Evolutionary conservation across 305 asterid genomes (phyloP).

Genomic region (Coffea humblotiana): DNA sequence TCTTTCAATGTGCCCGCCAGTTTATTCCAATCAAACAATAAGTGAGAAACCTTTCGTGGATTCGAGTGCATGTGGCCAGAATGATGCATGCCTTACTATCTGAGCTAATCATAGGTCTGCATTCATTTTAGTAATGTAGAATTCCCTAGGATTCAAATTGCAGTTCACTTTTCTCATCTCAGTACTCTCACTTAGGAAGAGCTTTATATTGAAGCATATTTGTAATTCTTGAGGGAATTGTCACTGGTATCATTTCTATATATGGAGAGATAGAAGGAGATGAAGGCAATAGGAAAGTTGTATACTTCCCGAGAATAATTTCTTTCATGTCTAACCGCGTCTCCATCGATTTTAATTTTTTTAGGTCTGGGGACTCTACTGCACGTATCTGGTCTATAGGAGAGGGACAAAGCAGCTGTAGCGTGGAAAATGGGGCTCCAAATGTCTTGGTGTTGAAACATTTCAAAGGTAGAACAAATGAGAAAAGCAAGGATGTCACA

Average conservation of each 20-base stretch:
- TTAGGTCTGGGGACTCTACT: constrained; percentile 93
- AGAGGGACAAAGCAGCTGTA: constrained; percentile 65
- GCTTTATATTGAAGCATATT: neutral
- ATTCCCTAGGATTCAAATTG: neutral
- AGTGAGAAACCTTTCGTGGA: neutral
- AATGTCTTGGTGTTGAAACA: constrained; percentile 71
- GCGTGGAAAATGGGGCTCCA: constrained; percentile 54
- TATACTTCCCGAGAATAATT: neutral
- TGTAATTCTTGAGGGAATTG: neutral
- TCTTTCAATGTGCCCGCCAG: neutral
- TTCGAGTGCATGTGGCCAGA: neutral
- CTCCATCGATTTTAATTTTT: constrained; percentile 14
- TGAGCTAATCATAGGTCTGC: neutral
- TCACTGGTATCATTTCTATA: neutral
- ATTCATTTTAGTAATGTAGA: neutral
- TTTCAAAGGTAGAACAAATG: constrained; percentile 86
- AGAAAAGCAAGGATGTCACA: constrained; percentile 95
- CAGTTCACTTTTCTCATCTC: neutral
- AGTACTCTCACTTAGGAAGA: neutral
- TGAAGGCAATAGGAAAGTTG: neutral
- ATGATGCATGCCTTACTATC: neutral
- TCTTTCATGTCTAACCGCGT: constrained; percentile 13
- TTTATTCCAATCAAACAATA: neutral
- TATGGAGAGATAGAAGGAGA: neutral
- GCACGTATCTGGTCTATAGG: constrained; percentile 90